Conservation (phyloP, 2,329 filamentous ascomycete genomes). For the Paecilomyces sp. region DNA sequence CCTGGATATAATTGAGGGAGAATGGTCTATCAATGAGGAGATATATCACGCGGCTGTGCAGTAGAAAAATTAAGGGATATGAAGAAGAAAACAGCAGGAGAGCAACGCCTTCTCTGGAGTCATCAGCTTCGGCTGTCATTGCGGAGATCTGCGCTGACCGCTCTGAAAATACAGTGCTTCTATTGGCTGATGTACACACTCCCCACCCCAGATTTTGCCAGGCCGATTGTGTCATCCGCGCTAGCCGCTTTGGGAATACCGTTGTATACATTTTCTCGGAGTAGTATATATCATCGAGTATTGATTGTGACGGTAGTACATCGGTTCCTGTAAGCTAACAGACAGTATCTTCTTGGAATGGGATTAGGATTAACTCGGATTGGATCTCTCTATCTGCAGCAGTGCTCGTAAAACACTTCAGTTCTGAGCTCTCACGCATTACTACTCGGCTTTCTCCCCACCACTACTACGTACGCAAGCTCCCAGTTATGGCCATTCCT, state of each 20-base stretch:
- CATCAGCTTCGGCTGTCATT: neutral
- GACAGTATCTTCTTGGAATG: too few species aligned
- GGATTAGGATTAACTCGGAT: too few species aligned
- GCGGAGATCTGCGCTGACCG: conserved; percentile 6
- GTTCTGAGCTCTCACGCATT: too few species aligned
- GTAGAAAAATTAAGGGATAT: neutral
- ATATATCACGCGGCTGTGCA: neutral
- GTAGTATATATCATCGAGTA: too few species aligned
- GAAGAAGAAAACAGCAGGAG: neutral
- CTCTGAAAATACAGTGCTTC: conserved; percentile 3
- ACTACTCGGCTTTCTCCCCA: too few species aligned
- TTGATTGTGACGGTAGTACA: too few species aligned
- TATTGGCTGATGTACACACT: conserved; percentile 8
- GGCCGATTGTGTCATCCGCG: conserved; percentile 15
- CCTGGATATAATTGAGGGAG: neutral
- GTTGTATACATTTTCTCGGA: neutral
- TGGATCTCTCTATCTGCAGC: too few species aligned
- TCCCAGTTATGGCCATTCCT: too few species aligned
- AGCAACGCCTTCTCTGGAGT: conserved; percentile 1
- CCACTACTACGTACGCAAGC: too few species aligned
- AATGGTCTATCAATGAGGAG: neutral
- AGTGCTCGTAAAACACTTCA: too few species aligned
- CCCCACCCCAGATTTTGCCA: neutral
- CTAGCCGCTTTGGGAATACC: conserved; percentile 7
- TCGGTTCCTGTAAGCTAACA: too few species aligned